Percentiles rank a stretch among this genome's conserved stretches.
Evolutionary conservation across 2,329 filamentous ascomycete species (phyloP).

Genomic region (Colletotrichum sp.): DNA sequence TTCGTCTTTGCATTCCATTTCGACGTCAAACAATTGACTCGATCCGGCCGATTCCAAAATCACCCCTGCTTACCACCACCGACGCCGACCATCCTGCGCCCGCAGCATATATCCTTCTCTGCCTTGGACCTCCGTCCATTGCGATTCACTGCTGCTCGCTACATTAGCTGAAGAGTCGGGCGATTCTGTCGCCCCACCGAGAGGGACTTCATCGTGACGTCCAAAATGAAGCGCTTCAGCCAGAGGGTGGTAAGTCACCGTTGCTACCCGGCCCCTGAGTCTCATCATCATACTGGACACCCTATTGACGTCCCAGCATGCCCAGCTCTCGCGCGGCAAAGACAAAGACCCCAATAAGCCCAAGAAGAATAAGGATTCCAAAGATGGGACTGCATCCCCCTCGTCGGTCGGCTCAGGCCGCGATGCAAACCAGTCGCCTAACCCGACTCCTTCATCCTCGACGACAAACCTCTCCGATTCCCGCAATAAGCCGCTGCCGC

Average conservation of each 20-base stretch:
- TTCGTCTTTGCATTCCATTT: neutral
- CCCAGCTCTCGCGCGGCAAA: slow-evolving; percentile 90
- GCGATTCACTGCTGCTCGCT: slow-evolving; percentile 1
- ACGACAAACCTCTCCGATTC: slow-evolving; percentile 85
- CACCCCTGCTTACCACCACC: neutral
- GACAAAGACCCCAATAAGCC: slow-evolving; percentile 88
- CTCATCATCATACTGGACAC: slow-evolving; percentile 12
- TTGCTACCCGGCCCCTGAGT: slow-evolving; percentile 7
- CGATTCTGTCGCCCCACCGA: slow-evolving; percentile 18
- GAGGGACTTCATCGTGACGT: slow-evolving; percentile 29
- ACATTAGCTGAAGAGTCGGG: slow-evolving; percentile 12
- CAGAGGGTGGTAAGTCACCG: slow-evolving; percentile 86
- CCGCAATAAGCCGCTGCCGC: slow-evolving; percentile 80
- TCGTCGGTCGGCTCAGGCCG: slow-evolving; percentile 58
- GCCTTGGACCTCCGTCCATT: slow-evolving; percentile 12
- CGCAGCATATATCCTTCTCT: neutral
- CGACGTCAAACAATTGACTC: neutral
- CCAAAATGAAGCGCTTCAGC: slow-evolving; percentile 94
- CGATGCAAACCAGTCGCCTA: slow-evolving; percentile 66
- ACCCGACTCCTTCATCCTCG: slow-evolving; percentile 84
- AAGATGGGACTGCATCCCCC: slow-evolving; percentile 82
- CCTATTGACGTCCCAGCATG: slow-evolving; percentile 55
- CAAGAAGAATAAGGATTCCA: slow-evolving; percentile 75
- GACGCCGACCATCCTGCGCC: neutral
- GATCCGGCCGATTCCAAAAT: neutral